Conservation (phyloP, 2,329 filamentous ascomycete genomes). For the Pezicula carpinea region DNA sequence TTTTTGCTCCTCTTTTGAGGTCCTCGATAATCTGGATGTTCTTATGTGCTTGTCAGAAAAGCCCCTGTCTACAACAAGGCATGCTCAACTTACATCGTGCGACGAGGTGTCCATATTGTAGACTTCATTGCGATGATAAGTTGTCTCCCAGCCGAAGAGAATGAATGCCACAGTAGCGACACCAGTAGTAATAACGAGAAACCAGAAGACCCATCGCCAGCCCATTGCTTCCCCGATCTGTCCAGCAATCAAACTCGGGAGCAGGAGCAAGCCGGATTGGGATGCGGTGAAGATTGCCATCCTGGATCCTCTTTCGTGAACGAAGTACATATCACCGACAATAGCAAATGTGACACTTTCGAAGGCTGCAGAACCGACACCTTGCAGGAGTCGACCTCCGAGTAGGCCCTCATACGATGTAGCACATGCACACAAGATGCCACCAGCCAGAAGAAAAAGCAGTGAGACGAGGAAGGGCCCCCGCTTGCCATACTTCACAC, state of each 20-base stretch:
- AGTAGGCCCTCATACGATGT: background rate
- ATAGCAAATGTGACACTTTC: slow-evolving; percentile 22
- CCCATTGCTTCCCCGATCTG: slow-evolving; percentile 32
- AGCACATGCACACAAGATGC: background rate
- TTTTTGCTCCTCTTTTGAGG: background rate
- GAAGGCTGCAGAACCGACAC: slow-evolving; percentile 8
- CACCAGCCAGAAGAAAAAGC: background rate
- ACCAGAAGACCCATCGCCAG: slow-evolving; percentile 41
- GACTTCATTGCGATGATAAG: slow-evolving; percentile 33
- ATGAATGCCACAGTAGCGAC: slow-evolving; percentile 37
- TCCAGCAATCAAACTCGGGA: slow-evolving; percentile 34
- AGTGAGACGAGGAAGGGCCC: background rate
- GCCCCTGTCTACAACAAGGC: background rate
- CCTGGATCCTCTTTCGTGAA: slow-evolving; percentile 36
- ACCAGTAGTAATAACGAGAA: slow-evolving; percentile 41
- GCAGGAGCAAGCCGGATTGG: slow-evolving; percentile 33
- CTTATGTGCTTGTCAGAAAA: background rate
- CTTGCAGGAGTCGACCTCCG: slow-evolving; percentile 10
- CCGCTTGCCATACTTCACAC: background rate
- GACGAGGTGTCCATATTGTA: slow-evolving; percentile 7
- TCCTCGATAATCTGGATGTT: background rate
- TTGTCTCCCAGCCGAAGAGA: slow-evolving; percentile 46
- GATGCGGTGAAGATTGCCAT: slow-evolving; percentile 35
- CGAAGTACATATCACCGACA: slow-evolving; percentile 38
- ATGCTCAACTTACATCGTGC: background rate